Percentiles rank a stretch among this genome's conserved stretches.
Evolutionary conservation across 2,329 filamentous ascomycete genomes (phyloP).

Genomic region (Alternaria sp.): DNA sequence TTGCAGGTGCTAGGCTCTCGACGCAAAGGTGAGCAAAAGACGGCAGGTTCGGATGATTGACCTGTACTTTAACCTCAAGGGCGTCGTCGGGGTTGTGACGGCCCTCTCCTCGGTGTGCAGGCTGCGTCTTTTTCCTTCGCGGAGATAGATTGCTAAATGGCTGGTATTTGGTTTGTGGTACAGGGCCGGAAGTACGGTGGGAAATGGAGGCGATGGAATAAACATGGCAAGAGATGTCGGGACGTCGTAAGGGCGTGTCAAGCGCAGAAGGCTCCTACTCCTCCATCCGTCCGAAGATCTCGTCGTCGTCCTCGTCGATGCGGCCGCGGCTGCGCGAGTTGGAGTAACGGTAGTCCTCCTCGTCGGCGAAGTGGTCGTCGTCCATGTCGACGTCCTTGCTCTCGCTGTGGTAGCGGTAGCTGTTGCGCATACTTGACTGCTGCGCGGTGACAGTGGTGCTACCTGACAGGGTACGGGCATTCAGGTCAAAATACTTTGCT

Average conservation of each 20-base stretch:
- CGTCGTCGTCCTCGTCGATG: constrained; percentile 90
- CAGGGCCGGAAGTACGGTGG: constrained; percentile 31
- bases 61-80: constrained; percentile 52
- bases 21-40: constrained; percentile 33
- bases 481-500: constrained; percentile 73
- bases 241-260: constrained; percentile 10
- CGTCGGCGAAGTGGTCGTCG: constrained; percentile 67
- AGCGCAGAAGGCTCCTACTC: constrained; percentile 54
- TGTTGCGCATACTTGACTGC: constrained; percentile 69
- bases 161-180: constrained; percentile 43
- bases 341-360: constrained; percentile 66
- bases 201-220: constrained; percentile 10
- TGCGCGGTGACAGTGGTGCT: constrained; percentile 61
- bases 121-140: constrained; percentile 37
- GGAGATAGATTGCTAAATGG: constrained; percentile 49
- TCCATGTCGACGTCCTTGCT: constrained; percentile 58
- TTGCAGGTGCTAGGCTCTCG: constrained; percentile 40
- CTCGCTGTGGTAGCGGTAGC: constrained; percentile 60
- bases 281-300: constrained; percentile 96
- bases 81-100: constrained; percentile 31
- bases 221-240: constrained; percentile 11
- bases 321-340: constrained; percentile 58
- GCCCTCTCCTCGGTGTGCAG: constrained; percentile 53
- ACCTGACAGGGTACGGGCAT: constrained; percentile 60
- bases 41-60: constrained; percentile 27